phyloP scores from a whole-genome alignment of 306 rosid genomes.

The Casuarina cunninghamiana region DNA sequence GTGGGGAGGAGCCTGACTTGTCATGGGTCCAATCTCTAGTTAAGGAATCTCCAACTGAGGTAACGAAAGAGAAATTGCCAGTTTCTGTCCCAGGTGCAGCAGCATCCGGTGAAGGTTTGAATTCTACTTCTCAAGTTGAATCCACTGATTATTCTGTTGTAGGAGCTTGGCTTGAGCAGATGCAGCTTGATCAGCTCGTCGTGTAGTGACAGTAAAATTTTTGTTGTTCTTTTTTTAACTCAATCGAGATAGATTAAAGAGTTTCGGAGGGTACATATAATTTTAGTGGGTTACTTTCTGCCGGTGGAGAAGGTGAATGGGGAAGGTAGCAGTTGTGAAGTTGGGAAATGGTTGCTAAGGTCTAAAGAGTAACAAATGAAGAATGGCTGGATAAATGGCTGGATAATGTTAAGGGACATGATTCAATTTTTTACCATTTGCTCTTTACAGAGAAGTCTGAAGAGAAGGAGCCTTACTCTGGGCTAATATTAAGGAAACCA shows the following conservation, averaged over 20 bases:
- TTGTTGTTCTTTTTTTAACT: constrained; percentile 34
- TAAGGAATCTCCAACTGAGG: constrained; percentile 83
- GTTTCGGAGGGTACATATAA: constrained; percentile 40
- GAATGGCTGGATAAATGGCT: constrained; percentile 9
- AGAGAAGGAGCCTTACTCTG: constrained; percentile 34
- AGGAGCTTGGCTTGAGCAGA: constrained; percentile 93
- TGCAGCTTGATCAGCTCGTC: constrained; percentile 84
- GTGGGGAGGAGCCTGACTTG: constrained; percentile 82
- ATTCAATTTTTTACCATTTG: constrained; percentile 37
- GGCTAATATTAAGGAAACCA: constrained; percentile 32
- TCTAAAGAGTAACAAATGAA: neutral
- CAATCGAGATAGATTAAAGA: constrained; percentile 41
- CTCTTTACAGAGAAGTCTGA: constrained; percentile 38
- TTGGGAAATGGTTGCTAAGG: constrained; percentile 27
- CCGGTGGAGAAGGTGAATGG: constrained; percentile 28
- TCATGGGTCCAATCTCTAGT: constrained; percentile 91
- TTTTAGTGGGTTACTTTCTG: constrained; percentile 37
- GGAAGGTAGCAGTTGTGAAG: constrained; percentile 21
- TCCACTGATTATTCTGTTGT: constrained; percentile 71
- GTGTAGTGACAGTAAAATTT: constrained; percentile 45
- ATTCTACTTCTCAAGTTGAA: constrained; percentile 58
- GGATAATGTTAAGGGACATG: constrained; percentile 20
- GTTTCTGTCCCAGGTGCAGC: constrained; percentile 40
- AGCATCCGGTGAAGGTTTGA: constrained; percentile 55
- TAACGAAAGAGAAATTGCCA: constrained; percentile 55